Evolutionary conservation across 1,284 basidiomycete genomes (phyloP).

Genomic region (Coriolopsis trogii): DNA sequence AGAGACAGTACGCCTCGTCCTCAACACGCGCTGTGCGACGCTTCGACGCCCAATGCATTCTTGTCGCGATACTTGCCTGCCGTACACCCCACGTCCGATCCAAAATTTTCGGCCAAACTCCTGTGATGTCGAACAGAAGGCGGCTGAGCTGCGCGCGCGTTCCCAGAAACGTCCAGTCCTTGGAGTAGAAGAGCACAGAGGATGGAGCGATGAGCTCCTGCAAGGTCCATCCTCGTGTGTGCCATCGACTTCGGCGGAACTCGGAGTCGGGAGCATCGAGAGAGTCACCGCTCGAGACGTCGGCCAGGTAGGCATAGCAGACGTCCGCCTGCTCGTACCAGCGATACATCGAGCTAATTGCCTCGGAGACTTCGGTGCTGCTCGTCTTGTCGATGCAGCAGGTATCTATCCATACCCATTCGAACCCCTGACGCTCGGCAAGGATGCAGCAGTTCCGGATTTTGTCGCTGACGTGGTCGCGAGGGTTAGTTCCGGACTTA

Average conservation of each 20-base stretch:
- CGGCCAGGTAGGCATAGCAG: constrained; percentile 2
- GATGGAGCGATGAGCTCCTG: too few species aligned
- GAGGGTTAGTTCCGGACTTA: neutral
- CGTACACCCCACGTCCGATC: neutral
- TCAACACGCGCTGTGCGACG: too few species aligned
- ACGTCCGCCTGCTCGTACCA: constrained; percentile 2
- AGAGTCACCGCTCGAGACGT: neutral
- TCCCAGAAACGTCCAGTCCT: neutral
- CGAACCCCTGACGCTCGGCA: neutral
- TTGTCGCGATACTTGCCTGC: neutral
- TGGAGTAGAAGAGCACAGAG: constrained; percentile 3
- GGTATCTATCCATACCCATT: constrained; percentile 7
- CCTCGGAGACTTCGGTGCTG: constrained; percentile 6
- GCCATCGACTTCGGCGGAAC: too few species aligned
- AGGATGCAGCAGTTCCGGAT: neutral
- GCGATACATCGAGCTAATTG: constrained; percentile 4
- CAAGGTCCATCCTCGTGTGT: too few species aligned
- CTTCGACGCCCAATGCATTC: constrained; percentile 9
- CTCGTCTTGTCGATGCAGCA: too few species aligned
- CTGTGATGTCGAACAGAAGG: constrained; percentile 1
- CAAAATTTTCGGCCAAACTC: neutral
- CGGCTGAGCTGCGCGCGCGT: neutral
- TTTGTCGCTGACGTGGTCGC: neutral
- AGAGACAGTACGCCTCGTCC: constrained; percentile 7
- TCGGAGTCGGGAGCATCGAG: neutral